These are phyloP conservation scores for Haematococcus lacustris DNA, from an alignment of 139 green algal species.

Conservation along the genomic window DNA sequence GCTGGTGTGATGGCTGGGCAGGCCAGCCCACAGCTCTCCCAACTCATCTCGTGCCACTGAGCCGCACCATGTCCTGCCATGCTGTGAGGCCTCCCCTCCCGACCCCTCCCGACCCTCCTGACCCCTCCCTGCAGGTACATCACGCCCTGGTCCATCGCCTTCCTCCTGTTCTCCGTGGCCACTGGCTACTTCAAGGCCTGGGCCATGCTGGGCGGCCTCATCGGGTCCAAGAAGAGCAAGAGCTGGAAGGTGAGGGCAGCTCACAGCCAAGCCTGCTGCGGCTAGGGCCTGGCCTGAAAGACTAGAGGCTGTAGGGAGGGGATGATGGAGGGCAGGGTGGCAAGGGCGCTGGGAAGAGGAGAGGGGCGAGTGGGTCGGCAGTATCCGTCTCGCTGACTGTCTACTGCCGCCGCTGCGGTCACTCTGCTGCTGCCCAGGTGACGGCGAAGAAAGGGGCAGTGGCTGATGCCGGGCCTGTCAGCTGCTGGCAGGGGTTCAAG, in stretches of 20 bases:
- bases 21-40: not conserved
- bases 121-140: slow-evolving; percentile 36
- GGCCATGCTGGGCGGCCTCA: slow-evolving; percentile 48
- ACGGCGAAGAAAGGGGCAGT: slow-evolving; percentile 1
- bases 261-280: not conserved
- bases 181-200: slow-evolving; percentile 51
- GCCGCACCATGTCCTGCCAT: not conserved
- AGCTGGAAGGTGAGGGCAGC: slow-evolving; percentile 45
- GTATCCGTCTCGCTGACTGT: not conserved
- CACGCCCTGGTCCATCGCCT: slow-evolving; percentile 44
- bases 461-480: not conserved
- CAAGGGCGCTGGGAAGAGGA: not conserved
- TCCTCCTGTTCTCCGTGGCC: slow-evolving; percentile 45
- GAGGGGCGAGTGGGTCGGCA: not conserved
- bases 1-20: not conserved
- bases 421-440: not conserved
- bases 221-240: slow-evolving; percentile 53
- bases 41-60: not conserved
- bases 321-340: not conserved
- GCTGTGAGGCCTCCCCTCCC: not conserved
- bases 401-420: not conserved
- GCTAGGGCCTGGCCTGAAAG: not conserved
- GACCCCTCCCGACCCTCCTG: too few relatives aligned
- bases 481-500: not conserved
- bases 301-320: not conserved